Evolutionary conservation across 1,284 basidiomycete species (phyloP).

Genomic region (Lentinus polychrous): DNA sequence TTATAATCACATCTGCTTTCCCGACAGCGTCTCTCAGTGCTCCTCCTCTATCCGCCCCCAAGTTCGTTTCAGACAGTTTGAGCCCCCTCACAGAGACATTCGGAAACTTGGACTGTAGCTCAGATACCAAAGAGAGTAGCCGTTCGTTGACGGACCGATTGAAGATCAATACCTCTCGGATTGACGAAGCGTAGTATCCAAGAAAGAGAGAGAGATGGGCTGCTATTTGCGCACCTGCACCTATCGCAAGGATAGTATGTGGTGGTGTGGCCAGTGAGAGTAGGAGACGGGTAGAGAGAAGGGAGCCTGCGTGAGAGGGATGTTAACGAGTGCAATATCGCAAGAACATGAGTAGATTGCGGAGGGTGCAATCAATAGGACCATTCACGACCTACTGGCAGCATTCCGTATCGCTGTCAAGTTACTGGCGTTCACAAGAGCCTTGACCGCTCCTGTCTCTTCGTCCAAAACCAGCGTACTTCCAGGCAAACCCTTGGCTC

Average conservation of each 20-base stretch:
- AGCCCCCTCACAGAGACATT: slow-evolving; percentile 25
- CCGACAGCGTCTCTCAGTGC: slow-evolving; percentile 25
- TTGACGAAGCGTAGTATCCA: slow-evolving; percentile 41
- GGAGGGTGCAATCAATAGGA: no score
- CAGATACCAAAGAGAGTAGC: slow-evolving; percentile 33
- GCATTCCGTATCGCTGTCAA: slow-evolving; percentile 79
- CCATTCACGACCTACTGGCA: slow-evolving; percentile 58
- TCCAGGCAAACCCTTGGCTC: slow-evolving; percentile 56
- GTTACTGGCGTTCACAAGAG: slow-evolving; percentile 68
- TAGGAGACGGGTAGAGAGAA: slow-evolving; percentile 58
- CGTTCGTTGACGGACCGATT: slow-evolving; percentile 56
- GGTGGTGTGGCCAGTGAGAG: slow-evolving; percentile 33
- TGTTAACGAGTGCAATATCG: neutral
- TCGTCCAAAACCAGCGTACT: slow-evolving; percentile 76
- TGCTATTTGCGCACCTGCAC: slow-evolving; percentile 65
- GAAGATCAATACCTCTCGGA: slow-evolving; percentile 53
- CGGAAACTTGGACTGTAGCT: slow-evolving; percentile 36
- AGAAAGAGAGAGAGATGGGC: slow-evolving; percentile 64
- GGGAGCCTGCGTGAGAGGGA: slow-evolving; percentile 45
- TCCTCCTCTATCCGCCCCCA: slow-evolving; percentile 10
- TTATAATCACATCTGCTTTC: slow-evolving; percentile 53
- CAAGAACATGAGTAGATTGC: no score
- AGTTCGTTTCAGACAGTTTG: slow-evolving; percentile 8
- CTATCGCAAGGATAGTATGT: slow-evolving; percentile 56
- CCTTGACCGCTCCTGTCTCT: slow-evolving; percentile 54